Percentiles rank a stretch among this genome's conserved stretches.
These are phyloP conservation scores for Nicotiana sylvestris DNA, from an alignment of 257 asterid species.

Conservation along the genomic window DNA sequence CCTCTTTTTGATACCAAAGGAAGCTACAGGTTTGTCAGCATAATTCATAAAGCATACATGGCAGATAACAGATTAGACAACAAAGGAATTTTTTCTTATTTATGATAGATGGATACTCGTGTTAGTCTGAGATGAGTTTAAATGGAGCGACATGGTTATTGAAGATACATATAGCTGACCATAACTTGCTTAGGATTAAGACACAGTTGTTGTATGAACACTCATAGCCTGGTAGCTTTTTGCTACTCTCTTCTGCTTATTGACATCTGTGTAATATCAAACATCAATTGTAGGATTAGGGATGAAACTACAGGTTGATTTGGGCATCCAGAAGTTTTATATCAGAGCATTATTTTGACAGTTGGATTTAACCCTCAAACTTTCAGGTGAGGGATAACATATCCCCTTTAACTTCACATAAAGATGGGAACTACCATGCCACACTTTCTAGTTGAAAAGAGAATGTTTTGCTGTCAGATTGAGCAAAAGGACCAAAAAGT, in stretches of 20 bases:
- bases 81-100: background rate
- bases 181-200: background rate
- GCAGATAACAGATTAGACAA: conserved; percentile 4
- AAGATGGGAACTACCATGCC: background rate
- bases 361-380: background rate
- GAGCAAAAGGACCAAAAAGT: background rate
- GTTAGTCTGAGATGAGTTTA: background rate
- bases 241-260: background rate
- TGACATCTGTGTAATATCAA: background rate
- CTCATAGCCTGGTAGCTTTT: background rate
- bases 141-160: background rate
- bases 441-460: background rate
- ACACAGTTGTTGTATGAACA: background rate
- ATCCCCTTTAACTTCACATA: too few relatives aligned
- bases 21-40: conserved; percentile 78
- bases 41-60: conserved; percentile 29
- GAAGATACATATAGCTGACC: background rate
- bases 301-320: background rate
- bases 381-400: background rate
- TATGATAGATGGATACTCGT: background rate
- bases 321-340: background rate
- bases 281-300: background rate
- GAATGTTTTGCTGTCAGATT: background rate
- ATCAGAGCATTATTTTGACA: background rate
- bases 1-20: conserved; percentile 83